Evolutionary conservation across 192 early-diverging fungal genomes (phyloP), one percentile per base, ranked within the genome.

Genomic region (Coemansia sp.): DNA sequence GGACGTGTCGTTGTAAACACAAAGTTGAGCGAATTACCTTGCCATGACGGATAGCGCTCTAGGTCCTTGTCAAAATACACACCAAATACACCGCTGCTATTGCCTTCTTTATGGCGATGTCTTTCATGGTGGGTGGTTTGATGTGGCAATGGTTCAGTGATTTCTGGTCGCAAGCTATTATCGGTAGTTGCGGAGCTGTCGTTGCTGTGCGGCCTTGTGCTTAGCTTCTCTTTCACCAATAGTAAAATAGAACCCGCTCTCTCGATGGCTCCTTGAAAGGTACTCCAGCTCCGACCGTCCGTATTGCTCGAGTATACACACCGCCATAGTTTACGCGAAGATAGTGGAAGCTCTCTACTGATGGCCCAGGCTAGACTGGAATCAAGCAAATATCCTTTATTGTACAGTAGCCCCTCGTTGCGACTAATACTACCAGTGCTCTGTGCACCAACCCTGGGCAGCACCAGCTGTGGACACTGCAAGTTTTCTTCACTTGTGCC

Each of bases 61-160:
- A 80, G 77, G 18, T 83, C 81, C 26, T 58, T 52, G 34, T 87
- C 82, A 7, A 81, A 64, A 58, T 84, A 90, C 5, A 78, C 82
- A 9, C 86, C 88, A 71, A 90, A 83, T 75, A 60, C 72, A 75
- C 67, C 78, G 20, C 52, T 77, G 39, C 39, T 20, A 20, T 26
- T 78, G 20, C 71, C 72, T 20, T 39, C 3, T 22, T 39, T 17
- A 18, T 25, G n/a, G n/a, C n/a, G n/a, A n/a, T n/a, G n/a, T n/a
- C n/a, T n/a, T n/a, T n/a, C n/a, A n/a, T n/a, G n/a, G n/a, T n/a
- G n/a, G n/a, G n/a, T n/a, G n/a, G n/a, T n/a, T n/a, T n/a, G n/a
- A n/a, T n/a, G n/a, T n/a, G n/a, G n/a, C n/a, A n/a, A n/a, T n/a
- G n/a, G n/a, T n/a, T n/a, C n/a, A n/a, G n/a, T n/a, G n/a, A n/a